Base-by-base conservation (phyloP, 169 alveolate species). In the Theileria orientalis region DNA sequence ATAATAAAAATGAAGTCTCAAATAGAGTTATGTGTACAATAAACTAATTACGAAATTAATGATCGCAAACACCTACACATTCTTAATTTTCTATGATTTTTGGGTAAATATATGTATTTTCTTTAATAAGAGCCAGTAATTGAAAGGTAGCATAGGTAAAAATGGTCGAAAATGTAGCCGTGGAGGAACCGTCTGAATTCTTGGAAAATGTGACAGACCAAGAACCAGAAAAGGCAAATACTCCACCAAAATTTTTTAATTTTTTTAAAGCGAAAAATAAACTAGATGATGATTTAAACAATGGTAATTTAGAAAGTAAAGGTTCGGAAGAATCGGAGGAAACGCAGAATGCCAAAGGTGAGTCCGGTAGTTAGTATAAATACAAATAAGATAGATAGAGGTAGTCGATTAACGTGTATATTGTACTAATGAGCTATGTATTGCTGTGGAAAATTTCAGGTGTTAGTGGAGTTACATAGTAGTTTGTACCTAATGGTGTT, bases 21-120 rank as follows among this genome's bases (percentile, higher is more conserved):
- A n/a, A n/a, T n/a, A n/a, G n/a, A n/a, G n/a, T n/a, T n/a, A n/a
- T n/a, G n/a, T n/a, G n/a, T n/a, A n/a, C n/a, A n/a, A n/a, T n/a
- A n/a, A n/a, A n/a, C n/a, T n/a, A n/a, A n/a, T n/a, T n/a, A n/a
- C n/a, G n/a, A n/a, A 41, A 5, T 29, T 49, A 21, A 21, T 49
- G 25, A 49, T 49, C 30, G 60, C 60, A 49, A 49, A 14, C 25
- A 21, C n/a, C n/a, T 21, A 49, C 60, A 49, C 60, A 49, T 49
- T 49, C 25, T 33, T 49, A 21, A 49, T 49, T 49, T 49, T 0
- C n/a, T 16, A 2, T 3, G 60, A 49, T n/a, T n/a, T n/a, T n/a
- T n/a, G n/a, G n/a, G n/a, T n/a, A 49, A 49, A 49, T n/a, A 13
- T 33, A 3, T 13, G n/a, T n/a, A n/a, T n/a, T n/a, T n/a, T n/a